Evolutionary conservation across 2,329 filamentous ascomycete genomes (phyloP), one percentile per base, ranked within the genome.

Genomic region (Polytolypa hystricis): DNA sequence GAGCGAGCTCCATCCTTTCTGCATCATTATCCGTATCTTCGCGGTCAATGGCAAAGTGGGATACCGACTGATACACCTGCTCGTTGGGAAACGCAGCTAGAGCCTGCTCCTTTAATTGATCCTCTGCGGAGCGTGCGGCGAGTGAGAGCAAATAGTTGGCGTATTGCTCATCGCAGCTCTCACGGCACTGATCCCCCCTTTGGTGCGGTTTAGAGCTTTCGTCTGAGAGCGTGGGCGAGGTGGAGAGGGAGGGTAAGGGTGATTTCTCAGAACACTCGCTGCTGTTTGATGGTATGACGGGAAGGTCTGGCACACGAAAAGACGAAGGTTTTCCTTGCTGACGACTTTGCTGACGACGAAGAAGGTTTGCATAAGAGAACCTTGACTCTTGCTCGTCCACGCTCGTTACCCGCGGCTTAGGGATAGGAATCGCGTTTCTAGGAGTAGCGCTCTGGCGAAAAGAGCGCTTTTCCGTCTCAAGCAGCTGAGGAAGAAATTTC

Each of bases 111-210:
- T 81, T 77, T 44, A 95, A 67, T 55, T 89, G 81, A 51, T 79
- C 77, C 55, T 91, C 79, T 6, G 82, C 83, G 51, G 85, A 80
- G 51, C 78, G 80, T 34, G 83, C 83, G 29, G 86, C 84, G 39
- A 93, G 66, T 39, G 82, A 77, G 40, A 93, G 71, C 38, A 94
- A 63, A 56, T 87, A 87, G 25, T 79, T 77, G 35, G 81, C 77
- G 47, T 83, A 81, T 44, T 74, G 73, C 43, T 84, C 82, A 52
- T 91, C 83, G 44, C 82, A 80, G 39, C 70, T 86, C 68, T 68
- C 70, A 47, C 66, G 46, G 17, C 35, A 46, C 25, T 40, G 39
- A 14, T 14, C 14, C 14, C 41, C 25, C 12, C 30, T 20, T 20
- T 40, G 31, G 30, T 25, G 21, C 16, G 23, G 31, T 27, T 38